phyloP scores from a whole-genome alignment of 768 basidiomycete species.

The Gymnopilus dilepis region DNA sequence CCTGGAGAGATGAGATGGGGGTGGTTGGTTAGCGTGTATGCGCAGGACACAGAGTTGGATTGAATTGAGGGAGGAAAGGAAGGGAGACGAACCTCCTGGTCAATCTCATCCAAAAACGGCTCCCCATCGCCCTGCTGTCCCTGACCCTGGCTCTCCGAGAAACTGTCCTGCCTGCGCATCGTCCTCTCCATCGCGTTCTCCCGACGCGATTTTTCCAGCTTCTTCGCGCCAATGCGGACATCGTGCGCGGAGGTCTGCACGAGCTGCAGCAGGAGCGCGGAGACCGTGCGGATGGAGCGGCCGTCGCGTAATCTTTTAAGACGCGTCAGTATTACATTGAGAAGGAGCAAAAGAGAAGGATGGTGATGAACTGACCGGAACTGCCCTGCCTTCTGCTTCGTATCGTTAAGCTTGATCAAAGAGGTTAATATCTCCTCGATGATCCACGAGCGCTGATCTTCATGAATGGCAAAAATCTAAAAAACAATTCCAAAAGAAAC shows the following conservation, averaged over 20 bases:
- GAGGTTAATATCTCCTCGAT: conserved; percentile 96
- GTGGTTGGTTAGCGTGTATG: no score
- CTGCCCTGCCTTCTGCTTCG: conserved; percentile 88
- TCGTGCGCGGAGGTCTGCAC: conserved; percentile 94
- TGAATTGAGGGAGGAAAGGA: background rate
- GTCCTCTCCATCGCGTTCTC: conserved; percentile 65
- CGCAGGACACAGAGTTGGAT: background rate
- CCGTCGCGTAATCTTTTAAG: conserved; percentile 83
- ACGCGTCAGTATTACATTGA: background rate
- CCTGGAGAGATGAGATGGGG: conserved; percentile 42
- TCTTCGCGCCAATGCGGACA: conserved; percentile 71
- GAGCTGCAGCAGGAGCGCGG: conserved; percentile 92
- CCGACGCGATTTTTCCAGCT: conserved; percentile 65
- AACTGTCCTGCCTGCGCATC: conserved; percentile 66
- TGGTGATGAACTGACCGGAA: conserved; percentile 60
- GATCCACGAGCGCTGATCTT: conserved; percentile 93
- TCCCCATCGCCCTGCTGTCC: conserved; percentile 28
- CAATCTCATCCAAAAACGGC: conserved; percentile 69
- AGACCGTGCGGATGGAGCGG: conserved; percentile 89
- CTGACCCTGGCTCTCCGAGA: conserved; percentile 44
- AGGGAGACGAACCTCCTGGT: conserved; percentile 57
- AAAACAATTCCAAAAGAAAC: background rate
- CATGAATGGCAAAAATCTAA: conserved; percentile 90
- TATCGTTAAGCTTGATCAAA: conserved; percentile 86
- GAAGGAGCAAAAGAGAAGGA: background rate